Evolutionary conservation across 768 basidiomycete genomes (phyloP).

Genomic region (Russula griseocarnosa): DNA sequence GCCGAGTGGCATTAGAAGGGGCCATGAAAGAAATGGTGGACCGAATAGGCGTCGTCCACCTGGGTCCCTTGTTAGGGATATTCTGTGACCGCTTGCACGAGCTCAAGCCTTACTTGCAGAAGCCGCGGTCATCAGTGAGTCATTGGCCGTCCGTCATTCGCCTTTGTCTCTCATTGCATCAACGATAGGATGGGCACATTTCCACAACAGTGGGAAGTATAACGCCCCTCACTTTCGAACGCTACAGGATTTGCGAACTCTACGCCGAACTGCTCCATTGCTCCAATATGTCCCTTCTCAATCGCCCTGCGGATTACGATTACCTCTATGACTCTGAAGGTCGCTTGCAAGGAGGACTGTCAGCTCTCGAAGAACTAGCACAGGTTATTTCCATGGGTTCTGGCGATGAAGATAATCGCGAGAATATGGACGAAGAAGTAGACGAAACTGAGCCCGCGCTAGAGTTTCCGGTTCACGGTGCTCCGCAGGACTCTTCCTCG

Average conservation of each 20-base stretch:
- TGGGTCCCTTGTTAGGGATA: conserved; percentile 73
- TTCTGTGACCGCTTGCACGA: conserved; percentile 64
- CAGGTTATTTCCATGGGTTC: conserved; percentile 70
- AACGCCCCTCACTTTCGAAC: conserved; percentile 85
- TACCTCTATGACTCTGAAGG: conserved; percentile 79
- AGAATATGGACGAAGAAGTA: conserved; percentile 54
- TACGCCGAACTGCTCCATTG: conserved; percentile 96
- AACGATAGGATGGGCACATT: conserved; percentile 56
- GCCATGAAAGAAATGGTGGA: conserved; percentile 80
- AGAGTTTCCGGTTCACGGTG: conserved; percentile 62
- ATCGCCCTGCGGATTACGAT: conserved; percentile 66
- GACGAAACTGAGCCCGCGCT: conserved; percentile 60
- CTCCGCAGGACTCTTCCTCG: conserved; percentile 48
- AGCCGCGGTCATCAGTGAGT: conserved; percentile 76
- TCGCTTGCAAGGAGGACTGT: conserved; percentile 80
- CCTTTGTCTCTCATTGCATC: conserved; percentile 16
- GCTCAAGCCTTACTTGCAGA: conserved; percentile 63
- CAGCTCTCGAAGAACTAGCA: conserved; percentile 81
- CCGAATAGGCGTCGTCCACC: conserved; percentile 85
- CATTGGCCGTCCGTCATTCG: neutral
- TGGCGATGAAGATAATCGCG: conserved; percentile 50
- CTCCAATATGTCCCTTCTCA: conserved; percentile 95
- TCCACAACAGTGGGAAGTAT: conserved; percentile 71
- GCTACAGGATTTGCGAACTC: conserved; percentile 93
- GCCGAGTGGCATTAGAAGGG: conserved; percentile 60